Evolutionary conservation across 2,329 filamentous ascomycete species (phyloP), one percentile per base, ranked within the genome.

Genomic region (Botrytis squamosa): DNA sequence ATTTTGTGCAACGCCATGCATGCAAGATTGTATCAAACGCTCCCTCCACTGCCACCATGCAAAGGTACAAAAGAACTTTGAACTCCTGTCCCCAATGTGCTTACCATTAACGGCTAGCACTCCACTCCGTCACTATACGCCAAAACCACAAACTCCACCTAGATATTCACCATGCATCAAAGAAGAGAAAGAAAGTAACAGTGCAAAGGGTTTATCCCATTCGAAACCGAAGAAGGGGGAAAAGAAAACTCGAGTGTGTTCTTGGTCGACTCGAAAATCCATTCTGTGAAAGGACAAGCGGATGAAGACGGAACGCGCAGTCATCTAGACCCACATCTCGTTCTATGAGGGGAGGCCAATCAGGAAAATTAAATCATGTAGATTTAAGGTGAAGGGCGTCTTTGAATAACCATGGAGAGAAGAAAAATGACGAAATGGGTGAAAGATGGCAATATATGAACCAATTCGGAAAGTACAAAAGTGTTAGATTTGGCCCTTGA

Each of bases 401-500:
- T 36, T 52, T n/a, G 44, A 66, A 65, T 44, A 64, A 65, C 60
- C 69, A 72, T 20, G 38, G 60, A 40, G 65, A 68, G 67, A 66
- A 64, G 73, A 63, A 70, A 72, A 74, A 76, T 44, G 72, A 73
- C n/a, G 73, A 67, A 64, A 73, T 73, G 25, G 29, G 44, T 36
- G 57, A 40, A n/a, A 64, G 44, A 75, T 72, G 52, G 72, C 71
- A 75, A 49, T 60, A 55, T 70, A 73, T 71, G 64, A 64, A 72
- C 49, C 70, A 59, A 70, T 68, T 52, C 72, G 74, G 74, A 70
- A 57, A 49, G 52, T 29, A 75, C 65, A 65, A 75, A 76, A 76
- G 63, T 74, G 74, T 80, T 80, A 96, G 81, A 98, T 97, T 85
- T 98, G 95, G 81, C 95, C 95, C 85, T 98, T 98, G 86, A 98